Conservation (phyloP, 2,329 filamentous ascomycete genomes). For the Chaetomiaceae sp. region DNA sequence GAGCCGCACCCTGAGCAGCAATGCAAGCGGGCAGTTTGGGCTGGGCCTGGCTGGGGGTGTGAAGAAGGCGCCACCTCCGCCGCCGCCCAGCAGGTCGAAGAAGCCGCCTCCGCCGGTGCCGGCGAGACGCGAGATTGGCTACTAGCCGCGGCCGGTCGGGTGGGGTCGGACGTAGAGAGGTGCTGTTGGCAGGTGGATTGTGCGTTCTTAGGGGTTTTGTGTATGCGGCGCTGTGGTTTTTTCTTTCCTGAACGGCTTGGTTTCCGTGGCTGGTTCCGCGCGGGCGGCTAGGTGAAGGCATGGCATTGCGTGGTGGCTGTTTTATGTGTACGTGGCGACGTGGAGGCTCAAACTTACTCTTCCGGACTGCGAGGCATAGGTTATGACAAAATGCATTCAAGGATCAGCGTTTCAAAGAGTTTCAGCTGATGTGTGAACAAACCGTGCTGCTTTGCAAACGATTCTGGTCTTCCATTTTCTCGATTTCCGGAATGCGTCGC, state of each 20-base stretch:
- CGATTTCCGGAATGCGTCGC: no score
- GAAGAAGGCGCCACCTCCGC: constrained; percentile 39
- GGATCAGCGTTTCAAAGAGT: not conserved
- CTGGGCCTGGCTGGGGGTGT: constrained; percentile 19
- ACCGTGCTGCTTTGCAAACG: no score
- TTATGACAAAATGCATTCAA: constrained; percentile 3
- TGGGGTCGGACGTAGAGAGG: not conserved
- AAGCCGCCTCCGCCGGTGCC: constrained; percentile 51
- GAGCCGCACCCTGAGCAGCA: constrained; percentile 40
- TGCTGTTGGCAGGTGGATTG: not conserved
- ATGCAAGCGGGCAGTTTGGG: constrained; percentile 19
- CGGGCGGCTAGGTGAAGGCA: not conserved
- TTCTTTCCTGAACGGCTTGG: not conserved
- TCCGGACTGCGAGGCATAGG: constrained; percentile 4
- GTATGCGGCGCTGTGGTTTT: constrained; percentile 7
- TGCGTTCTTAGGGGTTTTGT: not conserved
- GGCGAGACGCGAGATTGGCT: constrained; percentile 25
- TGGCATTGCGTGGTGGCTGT: not conserved
- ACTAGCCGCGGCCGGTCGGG: not conserved
- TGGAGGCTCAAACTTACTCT: constrained; percentile 1
- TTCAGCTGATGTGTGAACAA: no score
- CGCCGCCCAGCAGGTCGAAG: constrained; percentile 43
- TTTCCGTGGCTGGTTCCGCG: constrained; percentile 19
- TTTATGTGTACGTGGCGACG: not conserved
- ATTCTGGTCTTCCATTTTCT: no score